These are phyloP conservation scores for Coelastrella sp. DNA, from an alignment of 139 green algal genomes.

Conservation along the genomic window DNA sequence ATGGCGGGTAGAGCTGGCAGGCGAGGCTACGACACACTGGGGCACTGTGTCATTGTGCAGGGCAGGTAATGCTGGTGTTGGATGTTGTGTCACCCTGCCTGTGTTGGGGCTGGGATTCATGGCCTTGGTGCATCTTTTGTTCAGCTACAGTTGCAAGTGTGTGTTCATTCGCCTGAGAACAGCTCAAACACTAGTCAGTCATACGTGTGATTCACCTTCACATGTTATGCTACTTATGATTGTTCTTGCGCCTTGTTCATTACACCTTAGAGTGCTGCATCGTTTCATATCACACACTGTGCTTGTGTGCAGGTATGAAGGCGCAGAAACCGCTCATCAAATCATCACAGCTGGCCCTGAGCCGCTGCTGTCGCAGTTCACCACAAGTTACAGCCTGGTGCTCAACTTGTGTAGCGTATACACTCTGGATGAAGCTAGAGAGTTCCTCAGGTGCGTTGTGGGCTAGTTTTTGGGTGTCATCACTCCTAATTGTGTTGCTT, in stretches of 20 bases:
- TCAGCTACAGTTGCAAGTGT: too few species aligned
- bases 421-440: conserved; percentile 74
- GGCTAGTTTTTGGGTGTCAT: background rate
- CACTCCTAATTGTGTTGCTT: too few species aligned
- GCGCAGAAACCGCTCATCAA: conserved; percentile 70
- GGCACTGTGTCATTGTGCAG: conserved; percentile 58
- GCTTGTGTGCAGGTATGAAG: conserved; percentile 77
- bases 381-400: conserved; percentile 84
- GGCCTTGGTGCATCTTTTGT: too few species aligned
- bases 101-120: too few species aligned
- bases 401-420: conserved; percentile 90
- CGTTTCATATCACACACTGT: background rate
- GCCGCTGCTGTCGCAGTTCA: conserved; percentile 80
- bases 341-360: conserved; percentile 87
- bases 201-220: too few species aligned
- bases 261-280: too few species aligned
- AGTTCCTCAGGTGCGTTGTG: conserved; percentile 36
- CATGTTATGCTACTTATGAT: too few species aligned
- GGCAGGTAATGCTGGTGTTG: conserved; percentile 7
- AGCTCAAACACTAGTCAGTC: too few species aligned
- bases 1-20: conserved; percentile 87
- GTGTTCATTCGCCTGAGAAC: too few species aligned
- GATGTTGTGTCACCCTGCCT: background rate
- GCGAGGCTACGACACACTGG: conserved; percentile 85
- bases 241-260: too few species aligned